Evolutionary conservation across 495 filamentous ascomycete species (phyloP), one percentile per base, ranked within the genome.

Genomic region (Jackrogersella minutella): DNA sequence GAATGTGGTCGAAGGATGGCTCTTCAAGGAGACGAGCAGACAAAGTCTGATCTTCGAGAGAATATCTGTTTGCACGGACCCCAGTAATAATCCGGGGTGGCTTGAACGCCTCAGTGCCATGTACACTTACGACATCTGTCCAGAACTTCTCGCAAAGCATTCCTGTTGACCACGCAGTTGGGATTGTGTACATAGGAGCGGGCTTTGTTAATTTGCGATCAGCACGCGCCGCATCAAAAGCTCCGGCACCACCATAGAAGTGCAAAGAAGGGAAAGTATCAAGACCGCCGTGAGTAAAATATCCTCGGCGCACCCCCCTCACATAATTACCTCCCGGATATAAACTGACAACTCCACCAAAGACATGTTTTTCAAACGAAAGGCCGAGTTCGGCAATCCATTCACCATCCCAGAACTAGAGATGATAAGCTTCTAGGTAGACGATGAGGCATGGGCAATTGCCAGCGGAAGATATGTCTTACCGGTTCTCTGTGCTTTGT

Each of bases 121-220:
- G 50, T 10, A 0, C 4, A 14, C 16, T 5, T 17, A 55, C 41
- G 24, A 55, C 7, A 6, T 31, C 22, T 28, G 50, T 49, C 59
- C 59, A 62, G 40, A 30, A 62, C 2, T 47, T 46, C 14, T 62
- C 50, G 16, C 59, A 49, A 10, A 62, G 1, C n/a, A 62, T 11
- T 31, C 34, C 49, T 0, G 59, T 55, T 4, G 28, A 11, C 19
- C 31, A 62, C 5, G 30, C 5, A 2, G 28, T 24, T 2, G 47
- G 50, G 22, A 55, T 11, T 19, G 19, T 2, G 40, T 31, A 55
- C n/a, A 19, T 30, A n/a, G n/a, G n/a, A n/a, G 26, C 7, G 26
- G 26, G 26, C 7, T 30, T 30, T 30, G 26, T 30, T 7, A 3
- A 3, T 30, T 30, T 30, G n/a, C n/a, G n/a, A n/a, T n/a, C n/a